phyloP scores from a whole-genome alignment of 768 basidiomycete genomes.

The Hericium alpestre region DNA sequence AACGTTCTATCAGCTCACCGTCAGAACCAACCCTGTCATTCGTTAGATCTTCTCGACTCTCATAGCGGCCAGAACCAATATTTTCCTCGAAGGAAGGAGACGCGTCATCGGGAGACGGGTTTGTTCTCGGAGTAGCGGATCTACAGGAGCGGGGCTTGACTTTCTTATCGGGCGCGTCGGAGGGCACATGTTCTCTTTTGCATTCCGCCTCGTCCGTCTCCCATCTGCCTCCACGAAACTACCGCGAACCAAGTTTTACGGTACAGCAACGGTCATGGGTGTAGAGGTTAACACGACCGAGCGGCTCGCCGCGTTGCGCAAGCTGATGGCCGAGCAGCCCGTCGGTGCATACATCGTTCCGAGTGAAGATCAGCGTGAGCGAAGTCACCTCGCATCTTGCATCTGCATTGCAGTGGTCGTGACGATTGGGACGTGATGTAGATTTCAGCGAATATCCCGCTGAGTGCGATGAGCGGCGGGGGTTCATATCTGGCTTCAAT shows the following conservation, averaged over 20 bases:
- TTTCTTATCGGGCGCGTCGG: neutral
- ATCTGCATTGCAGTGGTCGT: constrained; percentile 1
- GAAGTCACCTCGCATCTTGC: constrained; percentile 19
- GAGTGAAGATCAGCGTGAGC: constrained; percentile 82
- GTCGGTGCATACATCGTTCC: constrained; percentile 76
- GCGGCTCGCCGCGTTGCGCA: constrained; percentile 52
- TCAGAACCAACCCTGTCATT: too few species aligned
- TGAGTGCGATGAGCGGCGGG: constrained; percentile 71
- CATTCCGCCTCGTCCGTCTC: neutral
- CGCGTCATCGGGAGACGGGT: too few species aligned
- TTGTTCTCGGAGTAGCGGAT: too few species aligned
- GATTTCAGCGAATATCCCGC: constrained; percentile 91
- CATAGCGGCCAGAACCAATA: too few species aligned
- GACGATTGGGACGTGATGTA: constrained; percentile 19
- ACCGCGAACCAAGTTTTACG: constrained; percentile 4
- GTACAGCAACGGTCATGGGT: neutral
- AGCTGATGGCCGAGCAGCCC: constrained; percentile 52
- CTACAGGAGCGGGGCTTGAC: too few species aligned
- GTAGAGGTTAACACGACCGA: constrained; percentile 45
- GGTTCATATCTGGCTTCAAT: constrained; percentile 86
- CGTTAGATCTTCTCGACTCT: too few species aligned
- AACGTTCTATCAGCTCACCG: too few species aligned
- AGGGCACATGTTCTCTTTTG: neutral
- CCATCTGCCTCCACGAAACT: constrained; percentile 1
- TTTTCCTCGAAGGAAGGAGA: too few species aligned